Evolutionary conservation across 2,329 filamentous ascomycete genomes (phyloP), one percentile per base, ranked within the genome.

Genomic region (Byssochlamys sp.): DNA sequence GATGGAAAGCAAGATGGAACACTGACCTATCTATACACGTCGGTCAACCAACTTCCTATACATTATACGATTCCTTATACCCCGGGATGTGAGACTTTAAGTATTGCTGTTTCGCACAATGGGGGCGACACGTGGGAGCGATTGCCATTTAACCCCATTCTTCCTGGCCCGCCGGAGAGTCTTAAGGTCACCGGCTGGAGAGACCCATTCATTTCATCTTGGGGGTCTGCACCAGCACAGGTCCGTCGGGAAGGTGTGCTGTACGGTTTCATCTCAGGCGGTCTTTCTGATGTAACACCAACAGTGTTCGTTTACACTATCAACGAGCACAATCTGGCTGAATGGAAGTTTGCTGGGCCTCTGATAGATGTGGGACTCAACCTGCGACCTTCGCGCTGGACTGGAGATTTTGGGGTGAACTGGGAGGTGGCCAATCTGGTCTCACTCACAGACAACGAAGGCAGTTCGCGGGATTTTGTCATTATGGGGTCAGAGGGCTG

Each of bases 391-490:
- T 76, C 76, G 0, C 66, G 69, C 52, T 81, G 80, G 78, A 75
- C 73, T 0, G 77, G 79, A 2, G 77, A 81, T 51, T 69, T 79
- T 10, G 80, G 79, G 0, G 68, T 75, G 9, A 82, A 82, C 55
- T 81, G 78, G 78, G 79, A 81, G 60, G 77, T 77, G 9, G 74
- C 72, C 25, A 80, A 78, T 60, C 73, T 80, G 52, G 66, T 77
- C 61, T 76, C 74, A 0, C 66, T 81, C 14, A 62, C 57, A 0
- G 71, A 76, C 14, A 62, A 68, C 1, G 63, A 69, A 7, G 61
- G 62, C 2, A 58, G 57, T 1, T 67, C 66, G 10, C 66, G 63
- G 45, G 69, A 78, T 31, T 77, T 81, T 54, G 60, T 80, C 25
- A 67, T 80, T 0, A 73, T 78, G 62, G 77, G 78, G 0, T 70